These are phyloP conservation scores for Cyathus striatus DNA, from an alignment of 768 basidiomycete species.

Conservation along the genomic window DNA sequence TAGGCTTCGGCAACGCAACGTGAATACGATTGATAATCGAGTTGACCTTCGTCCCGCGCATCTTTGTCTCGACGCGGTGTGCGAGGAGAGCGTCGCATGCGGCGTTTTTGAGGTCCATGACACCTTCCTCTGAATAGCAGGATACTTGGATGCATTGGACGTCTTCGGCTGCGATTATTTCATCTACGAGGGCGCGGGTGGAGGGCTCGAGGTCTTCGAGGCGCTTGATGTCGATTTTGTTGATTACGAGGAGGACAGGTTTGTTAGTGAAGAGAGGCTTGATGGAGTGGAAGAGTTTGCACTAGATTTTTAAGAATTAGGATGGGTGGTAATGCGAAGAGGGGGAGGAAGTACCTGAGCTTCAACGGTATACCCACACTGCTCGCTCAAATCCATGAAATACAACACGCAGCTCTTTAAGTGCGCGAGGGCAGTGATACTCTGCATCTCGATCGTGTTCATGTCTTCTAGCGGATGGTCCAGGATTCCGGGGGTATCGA, in stretches of 20 bases:
- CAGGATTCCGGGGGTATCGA: constrained; percentile 97
- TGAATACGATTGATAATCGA: constrained; percentile 93
- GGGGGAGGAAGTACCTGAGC: constrained; percentile 64
- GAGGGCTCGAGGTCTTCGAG: constrained; percentile 80
- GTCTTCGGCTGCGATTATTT: constrained; percentile 73
- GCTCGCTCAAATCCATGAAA: constrained; percentile 98
- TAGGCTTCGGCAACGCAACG: constrained; percentile 84
- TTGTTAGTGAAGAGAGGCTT: constrained; percentile 95
- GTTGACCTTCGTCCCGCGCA: constrained; percentile 92
- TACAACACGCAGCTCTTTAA: constrained; percentile 91
- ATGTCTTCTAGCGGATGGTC: constrained; percentile 99
- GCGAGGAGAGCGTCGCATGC: constrained; percentile 95
- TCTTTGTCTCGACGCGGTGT: constrained; percentile 89
- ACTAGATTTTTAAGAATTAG: constrained; percentile 37
- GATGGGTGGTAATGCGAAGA: constrained; percentile 1
- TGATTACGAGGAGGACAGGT: constrained; percentile 91
- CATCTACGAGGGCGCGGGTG: constrained; percentile 75
- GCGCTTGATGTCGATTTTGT: constrained; percentile 94
- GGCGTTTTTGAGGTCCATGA: constrained; percentile 93
- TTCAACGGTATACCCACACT: constrained; percentile 96
- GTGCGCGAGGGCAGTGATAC: constrained; percentile 96
- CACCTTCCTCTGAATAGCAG: constrained; percentile 94
- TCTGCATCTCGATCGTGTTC: constrained; percentile 99
- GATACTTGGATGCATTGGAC: constrained; percentile 82
- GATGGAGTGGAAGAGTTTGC: constrained; percentile 98